Base-by-base conservation (phyloP, 1,284 basidiomycete genomes). In the Schizophyllum amplum region DNA sequence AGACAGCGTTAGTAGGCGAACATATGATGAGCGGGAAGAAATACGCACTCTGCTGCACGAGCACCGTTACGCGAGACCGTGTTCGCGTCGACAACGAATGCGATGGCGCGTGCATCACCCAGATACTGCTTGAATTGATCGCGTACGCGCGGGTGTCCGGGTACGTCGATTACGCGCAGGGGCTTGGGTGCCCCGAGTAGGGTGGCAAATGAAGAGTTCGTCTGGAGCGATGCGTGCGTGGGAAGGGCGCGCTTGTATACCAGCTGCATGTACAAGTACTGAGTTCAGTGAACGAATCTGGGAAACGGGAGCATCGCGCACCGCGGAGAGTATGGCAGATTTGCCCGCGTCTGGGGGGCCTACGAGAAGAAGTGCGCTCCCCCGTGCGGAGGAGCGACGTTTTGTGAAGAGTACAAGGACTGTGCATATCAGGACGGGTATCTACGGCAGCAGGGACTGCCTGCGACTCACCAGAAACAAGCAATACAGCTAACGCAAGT, bases 31-130 rank as follows among this genome's bases (percentile, higher is more conserved):
- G 26, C 15, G 23, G n/a, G 58, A 24, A 26, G 62, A 13, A 26
- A 3, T 22, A 79, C 85, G 55, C 68, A 92, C 90, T 92, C 89
- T 61, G 89, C 89, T 4, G 89, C 87, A 0, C 73, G 74, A 21
- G 84, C 67, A 0, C 82, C 84, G 68, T 86, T 90, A 54, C 89
- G 75, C 21, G 89, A 87, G 49, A 92, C 71, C 0, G 82, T 86
- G 64, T 81, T 87, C 1, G 86, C 77, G 66, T 92, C 90, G 1
- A 90, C 86, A 1, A 90, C 84, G 64, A 92, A 92, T 4, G 79
- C 82, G 22, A 92, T 69, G 1, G 75, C 82, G 61, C 82, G 84
- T 1, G 87, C 79, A 51, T 82, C 75, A 6, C 71, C 59, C 46
- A 91, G 67, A 62, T 85, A 70, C 27, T 90, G 86, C 53, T 71